Conservation (phyloP, 2,329 filamentous ascomycete genomes). For the Fusarium bulbicola region DNA sequence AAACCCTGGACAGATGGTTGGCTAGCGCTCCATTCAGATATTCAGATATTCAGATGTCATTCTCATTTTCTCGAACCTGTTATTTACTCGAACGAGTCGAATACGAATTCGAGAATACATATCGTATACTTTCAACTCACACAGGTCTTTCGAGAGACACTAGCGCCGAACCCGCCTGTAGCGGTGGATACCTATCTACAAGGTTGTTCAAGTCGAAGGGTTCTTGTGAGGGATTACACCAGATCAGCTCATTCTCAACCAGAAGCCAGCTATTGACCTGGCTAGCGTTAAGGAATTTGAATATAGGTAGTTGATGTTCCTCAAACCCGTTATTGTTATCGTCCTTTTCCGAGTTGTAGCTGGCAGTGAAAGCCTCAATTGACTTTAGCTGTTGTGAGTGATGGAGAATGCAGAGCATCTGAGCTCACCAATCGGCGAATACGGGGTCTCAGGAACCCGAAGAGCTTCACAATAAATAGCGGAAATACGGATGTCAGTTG, state of each 20-base stretch:
- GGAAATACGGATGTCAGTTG: background rate
- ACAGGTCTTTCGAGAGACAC: background rate
- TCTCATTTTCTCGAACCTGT: background rate
- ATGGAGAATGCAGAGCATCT: background rate
- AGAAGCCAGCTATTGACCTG: background rate
- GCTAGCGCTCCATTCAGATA: background rate
- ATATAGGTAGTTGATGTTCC: background rate
- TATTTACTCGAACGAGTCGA: background rate
- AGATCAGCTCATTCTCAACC: background rate
- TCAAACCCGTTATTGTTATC: background rate
- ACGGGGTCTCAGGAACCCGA: background rate
- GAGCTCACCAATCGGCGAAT: background rate
- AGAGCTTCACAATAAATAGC: background rate
- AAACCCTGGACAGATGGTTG: background rate
- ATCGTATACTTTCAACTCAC: background rate
- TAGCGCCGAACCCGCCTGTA: background rate
- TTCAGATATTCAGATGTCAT: background rate
- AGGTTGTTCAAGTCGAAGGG: conserved; percentile 7
- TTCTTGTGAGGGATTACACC: background rate
- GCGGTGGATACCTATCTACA: background rate
- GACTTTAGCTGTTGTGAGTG: background rate
- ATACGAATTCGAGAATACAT: conserved; percentile 13
- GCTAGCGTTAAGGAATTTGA: background rate
- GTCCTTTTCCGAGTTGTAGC: background rate
- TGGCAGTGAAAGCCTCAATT: background rate